These are phyloP conservation scores for Hyaloscypha bicolor DNA, from an alignment of 495 filamentous ascomycete genomes.

Conservation along the genomic window DNA sequence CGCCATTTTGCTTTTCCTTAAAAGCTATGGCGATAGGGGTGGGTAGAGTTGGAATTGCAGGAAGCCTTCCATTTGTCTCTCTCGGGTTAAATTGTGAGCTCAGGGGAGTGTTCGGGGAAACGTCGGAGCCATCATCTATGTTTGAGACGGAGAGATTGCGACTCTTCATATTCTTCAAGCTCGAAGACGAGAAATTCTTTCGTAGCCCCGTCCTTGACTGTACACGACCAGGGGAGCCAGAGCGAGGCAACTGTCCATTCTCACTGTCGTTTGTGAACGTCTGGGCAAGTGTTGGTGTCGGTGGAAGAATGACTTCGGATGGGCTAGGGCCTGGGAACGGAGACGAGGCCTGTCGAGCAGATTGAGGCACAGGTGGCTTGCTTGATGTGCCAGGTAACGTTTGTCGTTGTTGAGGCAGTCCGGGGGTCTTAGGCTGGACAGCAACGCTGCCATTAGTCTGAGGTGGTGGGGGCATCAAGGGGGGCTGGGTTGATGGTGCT, in stretches of 20 bases:
- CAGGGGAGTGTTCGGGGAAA: slow-evolving; percentile 74
- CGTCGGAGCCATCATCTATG: slow-evolving; percentile 64
- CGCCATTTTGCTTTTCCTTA: slow-evolving; percentile 48
- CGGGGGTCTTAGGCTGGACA: slow-evolving; percentile 35
- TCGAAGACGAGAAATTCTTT: slow-evolving; percentile 81
- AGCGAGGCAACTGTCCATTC: slow-evolving; percentile 42
- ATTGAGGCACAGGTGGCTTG: slow-evolving; percentile 25
- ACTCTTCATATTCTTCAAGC: slow-evolving; percentile 67
- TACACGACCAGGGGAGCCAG: slow-evolving; percentile 32
- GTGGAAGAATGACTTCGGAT: slow-evolving; percentile 31
- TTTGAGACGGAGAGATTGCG: slow-evolving; percentile 77
- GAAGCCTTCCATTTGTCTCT: slow-evolving; percentile 39
- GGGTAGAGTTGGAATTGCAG: slow-evolving; percentile 64
- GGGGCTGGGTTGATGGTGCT: slow-evolving; percentile 33
- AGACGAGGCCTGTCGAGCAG: slow-evolving; percentile 29
- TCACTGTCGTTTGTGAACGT: slow-evolving; percentile 46
- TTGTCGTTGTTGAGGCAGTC: slow-evolving; percentile 20
- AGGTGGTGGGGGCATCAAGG: slow-evolving; percentile 35
- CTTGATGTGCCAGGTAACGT: not conserved
- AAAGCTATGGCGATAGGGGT: slow-evolving; percentile 67
- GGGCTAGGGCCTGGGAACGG: slow-evolving; percentile 24
- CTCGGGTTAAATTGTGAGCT: slow-evolving; percentile 64
- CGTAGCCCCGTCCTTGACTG: slow-evolving; percentile 54
- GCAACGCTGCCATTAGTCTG: slow-evolving; percentile 26
- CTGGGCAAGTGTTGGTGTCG: slow-evolving; percentile 42